Conservation (phyloP, 129 eudicot genomes). For the Cynara cardunculus region DNA sequence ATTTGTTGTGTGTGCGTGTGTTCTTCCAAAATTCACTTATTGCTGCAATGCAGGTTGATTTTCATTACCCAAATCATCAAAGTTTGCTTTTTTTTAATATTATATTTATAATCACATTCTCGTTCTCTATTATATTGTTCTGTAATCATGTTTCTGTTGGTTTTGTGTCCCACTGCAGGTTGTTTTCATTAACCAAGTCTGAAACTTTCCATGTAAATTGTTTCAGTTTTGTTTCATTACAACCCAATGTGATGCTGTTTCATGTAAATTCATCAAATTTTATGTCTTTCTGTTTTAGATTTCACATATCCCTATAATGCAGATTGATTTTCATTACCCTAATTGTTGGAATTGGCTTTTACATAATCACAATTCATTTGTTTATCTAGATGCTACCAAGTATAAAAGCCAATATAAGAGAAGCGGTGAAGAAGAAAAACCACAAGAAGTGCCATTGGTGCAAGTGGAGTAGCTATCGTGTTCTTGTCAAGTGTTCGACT, state of each 20-base stretch:
- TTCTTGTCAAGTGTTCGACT: slow-evolving; percentile 56
- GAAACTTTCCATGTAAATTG: not conserved
- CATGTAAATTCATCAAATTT: not conserved
- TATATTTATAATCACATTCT: not conserved
- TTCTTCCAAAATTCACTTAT: not conserved
- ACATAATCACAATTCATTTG: slow-evolving; percentile 4
- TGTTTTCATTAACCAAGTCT: slow-evolving; percentile 1
- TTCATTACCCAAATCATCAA: not conserved
- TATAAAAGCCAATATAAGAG: slow-evolving; percentile 14
- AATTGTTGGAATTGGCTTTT: not conserved
- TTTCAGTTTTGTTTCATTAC: not conserved
- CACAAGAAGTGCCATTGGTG: slow-evolving; percentile 89
- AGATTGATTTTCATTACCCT: not conserved
- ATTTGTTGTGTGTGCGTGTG: too few species aligned
- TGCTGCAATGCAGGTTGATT: not conserved
- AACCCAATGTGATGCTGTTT: slow-evolving; percentile 4
- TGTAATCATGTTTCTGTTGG: not conserved
- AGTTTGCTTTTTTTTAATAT: not conserved
- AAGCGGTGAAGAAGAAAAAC: slow-evolving; percentile 31
- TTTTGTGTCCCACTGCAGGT: not conserved
- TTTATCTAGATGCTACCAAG: slow-evolving; percentile 14
- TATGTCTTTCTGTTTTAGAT: not conserved
- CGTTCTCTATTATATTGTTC: not conserved
- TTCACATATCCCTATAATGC: slow-evolving; percentile 3
- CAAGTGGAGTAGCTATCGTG: slow-evolving; percentile 32